Evolutionary conservation across 148 eudicot species (phyloP).

Genomic region (Fagopyrum esculentum): DNA sequence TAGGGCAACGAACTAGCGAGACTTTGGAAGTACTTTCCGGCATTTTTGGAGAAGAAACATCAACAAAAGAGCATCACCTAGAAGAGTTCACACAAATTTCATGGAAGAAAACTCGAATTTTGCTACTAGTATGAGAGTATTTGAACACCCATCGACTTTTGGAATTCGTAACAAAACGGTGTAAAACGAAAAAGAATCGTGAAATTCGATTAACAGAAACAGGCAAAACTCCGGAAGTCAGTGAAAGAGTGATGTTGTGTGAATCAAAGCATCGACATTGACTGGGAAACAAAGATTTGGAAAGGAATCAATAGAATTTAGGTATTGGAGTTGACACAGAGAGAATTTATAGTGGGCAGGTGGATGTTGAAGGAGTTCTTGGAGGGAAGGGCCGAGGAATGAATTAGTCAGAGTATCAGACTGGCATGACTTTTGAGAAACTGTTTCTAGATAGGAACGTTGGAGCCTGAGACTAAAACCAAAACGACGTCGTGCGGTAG

Average conservation of each 20-base stretch:
- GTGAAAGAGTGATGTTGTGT: neutral
- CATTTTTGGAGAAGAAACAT: conserved; percentile 37
- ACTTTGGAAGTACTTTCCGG: conserved; percentile 37
- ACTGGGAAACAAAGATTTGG: conserved; percentile 7
- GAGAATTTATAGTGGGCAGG: neutral
- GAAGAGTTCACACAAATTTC: neutral
- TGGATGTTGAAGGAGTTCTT: conserved; percentile 14
- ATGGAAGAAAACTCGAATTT: neutral
- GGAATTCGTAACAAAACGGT: neutral
- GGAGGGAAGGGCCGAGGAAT: conserved; percentile 17
- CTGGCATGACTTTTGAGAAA: too few species aligned
- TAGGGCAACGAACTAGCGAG: conserved; percentile 79
- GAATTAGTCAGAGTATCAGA: neutral
- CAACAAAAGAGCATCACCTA: neutral
- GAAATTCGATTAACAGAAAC: neutral
- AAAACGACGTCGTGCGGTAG: conserved; percentile 3
- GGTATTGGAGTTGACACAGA: neutral
- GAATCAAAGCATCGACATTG: neutral
- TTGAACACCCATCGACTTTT: neutral
- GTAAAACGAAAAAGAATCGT: neutral
- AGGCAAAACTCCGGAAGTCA: neutral
- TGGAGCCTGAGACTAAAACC: neutral
- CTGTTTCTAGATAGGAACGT: neutral
- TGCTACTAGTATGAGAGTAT: neutral
- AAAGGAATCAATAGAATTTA: neutral